Evolutionary conservation across 768 basidiomycete species (phyloP).

Genomic region (Favolaschia claudopus): DNA sequence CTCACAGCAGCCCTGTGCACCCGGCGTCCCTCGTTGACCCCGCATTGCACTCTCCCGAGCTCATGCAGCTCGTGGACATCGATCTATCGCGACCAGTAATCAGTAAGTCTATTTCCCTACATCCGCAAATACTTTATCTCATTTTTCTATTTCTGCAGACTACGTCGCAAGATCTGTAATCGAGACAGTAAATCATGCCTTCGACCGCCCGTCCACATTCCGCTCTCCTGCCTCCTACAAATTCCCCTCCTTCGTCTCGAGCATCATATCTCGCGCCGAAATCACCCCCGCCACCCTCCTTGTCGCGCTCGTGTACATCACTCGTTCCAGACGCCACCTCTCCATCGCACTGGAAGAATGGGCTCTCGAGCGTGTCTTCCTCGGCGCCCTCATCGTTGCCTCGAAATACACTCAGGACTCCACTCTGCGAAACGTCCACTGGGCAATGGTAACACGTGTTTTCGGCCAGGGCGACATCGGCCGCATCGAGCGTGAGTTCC

Average conservation of each 20-base stretch:
- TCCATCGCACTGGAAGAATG: slow-evolving; percentile 85
- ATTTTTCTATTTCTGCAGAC: slow-evolving; percentile 51
- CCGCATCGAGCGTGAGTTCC: slow-evolving; percentile 83
- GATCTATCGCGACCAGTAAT: slow-evolving; percentile 68
- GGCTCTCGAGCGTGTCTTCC: slow-evolving; percentile 90
- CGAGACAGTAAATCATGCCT: slow-evolving; percentile 79
- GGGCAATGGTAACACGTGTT: slow-evolving; percentile 85
- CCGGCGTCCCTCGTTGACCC: slow-evolving; percentile 61
- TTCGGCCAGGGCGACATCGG: slow-evolving; percentile 85
- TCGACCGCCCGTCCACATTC: slow-evolving; percentile 73
- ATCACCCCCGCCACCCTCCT: slow-evolving; percentile 74
- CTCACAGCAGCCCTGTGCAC: slow-evolving; percentile 4
- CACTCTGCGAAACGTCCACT: slow-evolving; percentile 89
- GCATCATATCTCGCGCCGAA: slow-evolving; percentile 77
- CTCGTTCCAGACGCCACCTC: slow-evolving; percentile 78
- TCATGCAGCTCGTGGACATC: slow-evolving; percentile 73
- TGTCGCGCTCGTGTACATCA: slow-evolving; percentile 77
- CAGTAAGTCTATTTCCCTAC: slow-evolving; percentile 52
- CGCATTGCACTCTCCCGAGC: slow-evolving; percentile 65
- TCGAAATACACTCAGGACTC: slow-evolving; percentile 93
- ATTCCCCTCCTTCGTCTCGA: slow-evolving; percentile 71
- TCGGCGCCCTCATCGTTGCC: slow-evolving; percentile 88
- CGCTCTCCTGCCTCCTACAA: slow-evolving; percentile 58
- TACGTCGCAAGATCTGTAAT: slow-evolving; percentile 72
- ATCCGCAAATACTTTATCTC: not conserved